Conservation (phyloP, 176 grass and related monocot species). For the Paspalum notatum region DNA sequence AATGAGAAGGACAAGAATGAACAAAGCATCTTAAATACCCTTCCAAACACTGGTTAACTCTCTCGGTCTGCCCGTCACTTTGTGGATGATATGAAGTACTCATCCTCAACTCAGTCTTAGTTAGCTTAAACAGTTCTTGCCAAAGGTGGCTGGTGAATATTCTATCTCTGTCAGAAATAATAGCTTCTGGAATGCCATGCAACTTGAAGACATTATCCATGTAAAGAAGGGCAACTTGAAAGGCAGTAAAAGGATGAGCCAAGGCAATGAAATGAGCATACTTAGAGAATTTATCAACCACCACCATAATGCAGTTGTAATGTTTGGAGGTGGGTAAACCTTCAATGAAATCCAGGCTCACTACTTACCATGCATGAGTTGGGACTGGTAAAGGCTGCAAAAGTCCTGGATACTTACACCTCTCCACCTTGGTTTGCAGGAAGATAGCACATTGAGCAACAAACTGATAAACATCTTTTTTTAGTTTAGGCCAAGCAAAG, state of each 20-base stretch:
- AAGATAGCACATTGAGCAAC: too few relatives aligned
- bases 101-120: too few relatives aligned
- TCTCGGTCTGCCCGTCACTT: background rate
- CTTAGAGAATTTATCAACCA: background rate
- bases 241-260: background rate
- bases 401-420: too few relatives aligned
- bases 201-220: background rate
- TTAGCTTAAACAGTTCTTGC: background rate
- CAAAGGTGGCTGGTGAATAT: background rate
- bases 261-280: background rate
- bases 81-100: background rate
- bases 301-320: background rate
- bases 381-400: background rate
- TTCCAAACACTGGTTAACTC: background rate
- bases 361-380: background rate
- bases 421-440: too few relatives aligned
- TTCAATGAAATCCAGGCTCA: background rate
- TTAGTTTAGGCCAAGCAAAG: too few relatives aligned
- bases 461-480: too few relatives aligned
- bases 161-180: background rate
- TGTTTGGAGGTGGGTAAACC: background rate
- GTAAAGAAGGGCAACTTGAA: background rate
- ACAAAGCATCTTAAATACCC: background rate
- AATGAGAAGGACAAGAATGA: background rate
- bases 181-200: background rate